Conservation (phyloP, 108 stramenopile genomes). For the Nitzschia sp. region DNA sequence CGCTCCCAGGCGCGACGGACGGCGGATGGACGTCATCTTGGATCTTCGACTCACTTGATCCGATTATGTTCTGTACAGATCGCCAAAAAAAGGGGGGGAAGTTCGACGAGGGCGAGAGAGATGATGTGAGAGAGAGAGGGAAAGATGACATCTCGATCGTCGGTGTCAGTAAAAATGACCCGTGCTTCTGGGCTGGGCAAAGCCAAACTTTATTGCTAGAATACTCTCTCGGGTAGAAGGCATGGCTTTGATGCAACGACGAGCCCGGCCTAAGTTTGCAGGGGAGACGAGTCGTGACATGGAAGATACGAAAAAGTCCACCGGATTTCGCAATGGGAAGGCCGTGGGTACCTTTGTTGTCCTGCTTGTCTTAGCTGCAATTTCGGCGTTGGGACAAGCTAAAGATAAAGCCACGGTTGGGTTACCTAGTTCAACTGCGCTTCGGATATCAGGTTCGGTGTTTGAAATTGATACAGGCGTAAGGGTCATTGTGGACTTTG, state of each 20-base stretch:
- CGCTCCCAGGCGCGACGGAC: no score
- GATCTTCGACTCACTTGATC: no score
- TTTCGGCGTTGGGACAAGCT: not conserved
- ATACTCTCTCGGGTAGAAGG: no score
- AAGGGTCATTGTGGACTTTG: slow-evolving; percentile 15
- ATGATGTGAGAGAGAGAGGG: no score
- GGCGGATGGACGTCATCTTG: no score
- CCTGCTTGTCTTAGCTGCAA: not conserved
- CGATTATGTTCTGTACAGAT: no score
- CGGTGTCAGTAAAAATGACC: no score
- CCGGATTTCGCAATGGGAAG: not conserved
- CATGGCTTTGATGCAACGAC: slow-evolving; percentile 4
- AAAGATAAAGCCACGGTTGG: not conserved
- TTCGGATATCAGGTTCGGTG: not conserved
- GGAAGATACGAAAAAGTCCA: not conserved
- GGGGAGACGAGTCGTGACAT: not conserved
- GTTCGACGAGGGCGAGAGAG: no score
- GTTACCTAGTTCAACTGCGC: not conserved
- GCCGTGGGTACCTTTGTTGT: not conserved
- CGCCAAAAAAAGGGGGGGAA: no score
- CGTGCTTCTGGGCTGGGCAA: no score
- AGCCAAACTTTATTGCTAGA: no score
- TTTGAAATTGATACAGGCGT: slow-evolving; percentile 22
- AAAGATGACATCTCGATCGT: no score
- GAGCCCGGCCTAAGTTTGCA: not conserved